Evolutionary conservation across 257 asterid genomes (phyloP).

Genomic region (Coffea canephora): DNA sequence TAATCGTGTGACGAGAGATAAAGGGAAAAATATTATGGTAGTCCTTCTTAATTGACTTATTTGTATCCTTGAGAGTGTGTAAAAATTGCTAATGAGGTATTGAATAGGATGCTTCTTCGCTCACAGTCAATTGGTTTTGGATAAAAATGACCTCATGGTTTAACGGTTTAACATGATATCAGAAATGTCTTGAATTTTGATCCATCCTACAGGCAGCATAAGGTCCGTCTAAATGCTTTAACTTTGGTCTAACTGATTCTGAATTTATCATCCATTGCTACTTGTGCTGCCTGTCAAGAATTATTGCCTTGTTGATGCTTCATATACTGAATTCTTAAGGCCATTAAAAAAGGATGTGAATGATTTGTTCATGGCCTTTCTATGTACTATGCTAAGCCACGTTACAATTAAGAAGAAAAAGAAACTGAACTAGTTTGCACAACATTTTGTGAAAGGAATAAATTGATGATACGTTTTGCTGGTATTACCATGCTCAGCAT

Average conservation of each 20-base stretch:
- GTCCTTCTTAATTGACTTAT: not conserved
- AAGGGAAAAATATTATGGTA: not conserved
- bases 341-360: not conserved
- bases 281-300: not conserved
- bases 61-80: not conserved
- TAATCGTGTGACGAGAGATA: not conserved
- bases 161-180: not conserved
- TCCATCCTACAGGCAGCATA: too few species aligned
- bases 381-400: not conserved
- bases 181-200: not conserved
- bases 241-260: not conserved
- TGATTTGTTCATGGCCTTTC: not conserved
- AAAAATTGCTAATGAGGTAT: not conserved
- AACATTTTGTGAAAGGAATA: not conserved
- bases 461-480: not conserved
- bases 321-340: not conserved
- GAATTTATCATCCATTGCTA: not conserved
- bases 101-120: too few species aligned
- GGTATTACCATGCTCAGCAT: not conserved
- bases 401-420: not conserved
- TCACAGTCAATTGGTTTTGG: not conserved
- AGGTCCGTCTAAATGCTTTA: too few species aligned
- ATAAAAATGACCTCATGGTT: not conserved
- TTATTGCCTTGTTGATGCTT: not conserved
- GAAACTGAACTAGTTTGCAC: too few species aligned